Conservation (phyloP, 495 filamentous ascomycete genomes). For the Lindgomyces ingoldianus region DNA sequence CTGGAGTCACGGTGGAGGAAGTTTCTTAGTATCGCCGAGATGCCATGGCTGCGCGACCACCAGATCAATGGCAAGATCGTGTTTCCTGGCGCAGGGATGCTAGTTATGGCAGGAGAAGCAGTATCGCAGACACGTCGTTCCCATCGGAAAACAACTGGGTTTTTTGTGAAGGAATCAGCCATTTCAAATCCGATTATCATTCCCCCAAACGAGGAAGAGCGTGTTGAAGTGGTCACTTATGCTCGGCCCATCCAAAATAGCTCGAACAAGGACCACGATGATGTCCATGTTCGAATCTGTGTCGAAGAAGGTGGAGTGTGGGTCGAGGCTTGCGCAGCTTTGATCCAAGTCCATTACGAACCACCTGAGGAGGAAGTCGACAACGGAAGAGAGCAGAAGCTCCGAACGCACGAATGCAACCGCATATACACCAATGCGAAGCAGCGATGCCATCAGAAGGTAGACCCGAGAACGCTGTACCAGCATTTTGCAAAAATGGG, state of each 20-base stretch:
- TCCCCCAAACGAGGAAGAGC: not conserved
- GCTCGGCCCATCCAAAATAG: too few species aligned
- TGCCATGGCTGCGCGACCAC: constrained; percentile 19
- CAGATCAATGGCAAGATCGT: not conserved
- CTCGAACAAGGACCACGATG: not conserved
- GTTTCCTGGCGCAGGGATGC: constrained; percentile 13
- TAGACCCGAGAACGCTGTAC: not conserved
- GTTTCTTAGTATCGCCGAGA: not conserved
- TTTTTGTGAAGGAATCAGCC: not conserved
- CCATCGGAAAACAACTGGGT: not conserved
- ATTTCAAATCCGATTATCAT: not conserved
- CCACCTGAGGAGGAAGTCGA: not conserved
- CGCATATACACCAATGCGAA: not conserved
- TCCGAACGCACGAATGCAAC: too few species aligned
- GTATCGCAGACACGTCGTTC: not conserved
- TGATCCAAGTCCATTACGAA: not conserved
- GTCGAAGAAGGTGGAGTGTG: not conserved
- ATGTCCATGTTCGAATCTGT: not conserved
- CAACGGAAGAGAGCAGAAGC: not conserved
- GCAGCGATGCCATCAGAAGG: not conserved
- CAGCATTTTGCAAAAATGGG: not conserved
- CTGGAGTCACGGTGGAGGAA: constrained; percentile 3
- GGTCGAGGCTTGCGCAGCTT: not conserved
- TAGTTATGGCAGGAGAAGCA: constrained; percentile 19
- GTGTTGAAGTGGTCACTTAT: not conserved